Base-by-base conservation (phyloP, 2,329 filamentous ascomycete species). In the Madurella mycetomatis region DNA sequence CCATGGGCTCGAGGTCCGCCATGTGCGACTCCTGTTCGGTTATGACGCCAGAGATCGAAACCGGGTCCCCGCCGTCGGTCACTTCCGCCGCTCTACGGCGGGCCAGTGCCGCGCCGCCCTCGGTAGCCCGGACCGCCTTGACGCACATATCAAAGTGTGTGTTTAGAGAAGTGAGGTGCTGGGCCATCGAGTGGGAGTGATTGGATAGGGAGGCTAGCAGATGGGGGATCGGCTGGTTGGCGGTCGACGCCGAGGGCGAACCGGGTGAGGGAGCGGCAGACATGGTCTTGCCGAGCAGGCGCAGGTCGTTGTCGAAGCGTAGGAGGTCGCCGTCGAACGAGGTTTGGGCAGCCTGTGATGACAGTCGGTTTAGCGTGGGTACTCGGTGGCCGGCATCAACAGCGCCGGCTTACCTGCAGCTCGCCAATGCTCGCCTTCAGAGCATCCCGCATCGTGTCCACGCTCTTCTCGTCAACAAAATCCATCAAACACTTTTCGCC, bases 111-210 rank as follows among this genome's bases (percentile, higher is more conserved):
- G 84, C 84, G 5, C 86, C 88, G 31, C 87, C 88, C 72, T 96
- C 91, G 2, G 92, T 96, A 48, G 92, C 90, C 56, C 91, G 88
- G 42, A 96, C 86, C 1, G 92, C 92, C 1, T 87, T 92, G 13
- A 95, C 89, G 69, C 92, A 96, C 60, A 95, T 83, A 69, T 97
- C 92, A 67, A 96, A 96, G 71, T 97, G 92, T 25, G 81, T 83
- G 8, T 90, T 91, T 4, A 97, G 76, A 1, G 87, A 90, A 53
- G 90, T 82, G 1, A 97, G 81, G 5, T 90, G 79, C 54, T 86
- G 79, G 5, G 92, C 92, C 84, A 95, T 92, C 63, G 86, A 84
- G 58, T 88, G 85, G 0, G 92, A 92, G 62, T 92, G 85, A 13
- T 77, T 77, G 60, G 92, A 84, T 37, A 95, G 78, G 2, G 77